Evolutionary conservation across 768 basidiomycete species (phyloP).

Genomic region (Leccinum longicurvipes): DNA sequence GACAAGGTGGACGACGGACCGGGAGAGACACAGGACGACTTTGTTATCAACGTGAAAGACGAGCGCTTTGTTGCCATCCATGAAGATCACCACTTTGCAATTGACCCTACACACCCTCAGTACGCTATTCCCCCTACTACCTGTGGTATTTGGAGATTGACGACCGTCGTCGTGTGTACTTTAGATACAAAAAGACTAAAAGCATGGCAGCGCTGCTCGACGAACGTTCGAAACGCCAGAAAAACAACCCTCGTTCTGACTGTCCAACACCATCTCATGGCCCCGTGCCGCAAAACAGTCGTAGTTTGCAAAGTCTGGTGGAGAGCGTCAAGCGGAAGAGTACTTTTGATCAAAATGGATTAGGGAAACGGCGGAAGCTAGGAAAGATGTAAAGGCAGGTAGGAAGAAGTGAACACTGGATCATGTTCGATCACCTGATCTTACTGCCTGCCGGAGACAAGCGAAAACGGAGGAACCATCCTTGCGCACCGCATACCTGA

Average conservation of each 20-base stretch:
- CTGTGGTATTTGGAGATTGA: background rate
- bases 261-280: background rate
- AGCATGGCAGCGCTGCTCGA: conserved; percentile 81
- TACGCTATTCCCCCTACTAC: conserved; percentile 38
- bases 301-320: conserved; percentile 63
- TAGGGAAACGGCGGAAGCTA: conserved; percentile 41
- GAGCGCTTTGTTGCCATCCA: conserved; percentile 84
- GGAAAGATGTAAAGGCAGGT: conserved; percentile 8
- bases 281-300: conserved; percentile 10
- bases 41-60: conserved; percentile 81
- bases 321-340: conserved; percentile 88
- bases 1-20: conserved; percentile 45
- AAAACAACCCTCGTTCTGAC: conserved; percentile 23
- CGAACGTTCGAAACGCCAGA: conserved; percentile 73
- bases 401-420: background rate
- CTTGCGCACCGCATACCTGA: background rate
- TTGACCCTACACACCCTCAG: conserved; percentile 96
- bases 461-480: background rate
- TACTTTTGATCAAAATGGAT: conserved; percentile 21
- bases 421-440: background rate
- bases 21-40: conserved; percentile 73
- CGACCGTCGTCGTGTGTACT: background rate
- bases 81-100: conserved; percentile 89
- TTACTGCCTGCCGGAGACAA: background rate
- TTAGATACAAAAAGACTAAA: conserved; percentile 89